Conservation (phyloP, 2,329 filamentous ascomycete genomes). For the Blastomyces percursus region DNA sequence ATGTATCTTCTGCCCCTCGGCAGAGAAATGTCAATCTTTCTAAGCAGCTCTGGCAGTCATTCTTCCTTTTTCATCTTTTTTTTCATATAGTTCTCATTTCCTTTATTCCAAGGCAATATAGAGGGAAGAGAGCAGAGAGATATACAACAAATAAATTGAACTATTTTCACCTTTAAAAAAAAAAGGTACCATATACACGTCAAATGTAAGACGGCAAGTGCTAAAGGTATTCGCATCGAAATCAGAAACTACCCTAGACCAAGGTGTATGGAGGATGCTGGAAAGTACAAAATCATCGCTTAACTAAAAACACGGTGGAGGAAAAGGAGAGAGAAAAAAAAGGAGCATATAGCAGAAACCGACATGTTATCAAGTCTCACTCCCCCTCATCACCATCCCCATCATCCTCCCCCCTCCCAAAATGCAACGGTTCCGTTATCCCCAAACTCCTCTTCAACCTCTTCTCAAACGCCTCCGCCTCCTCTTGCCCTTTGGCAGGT, state of each 20-base stretch:
- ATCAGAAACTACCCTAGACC: background rate
- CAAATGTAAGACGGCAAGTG: background rate
- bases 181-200: background rate
- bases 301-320: background rate
- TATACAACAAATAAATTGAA: background rate
- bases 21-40: background rate
- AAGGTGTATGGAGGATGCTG: background rate
- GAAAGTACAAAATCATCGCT: background rate
- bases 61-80: background rate
- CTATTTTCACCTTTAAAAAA: background rate
- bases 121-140: background rate
- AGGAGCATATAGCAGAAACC: background rate
- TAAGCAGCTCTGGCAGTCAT: background rate
- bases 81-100: background rate
- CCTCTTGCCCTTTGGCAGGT: constrained; percentile 26
- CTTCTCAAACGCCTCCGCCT: constrained; percentile 50
- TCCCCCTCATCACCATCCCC: background rate
- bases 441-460: constrained; percentile 55
- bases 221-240: background rate
- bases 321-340: background rate
- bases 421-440: constrained; percentile 25
- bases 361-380: constrained; percentile 1
- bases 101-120: background rate
- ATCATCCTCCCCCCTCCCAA: constrained; percentile 1
- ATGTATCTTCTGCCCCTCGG: background rate